Evolutionary conservation across 805 yeast genomes (phyloP), one percentile per base, ranked within the genome.

Genomic region (Saturnispora halmiae): DNA sequence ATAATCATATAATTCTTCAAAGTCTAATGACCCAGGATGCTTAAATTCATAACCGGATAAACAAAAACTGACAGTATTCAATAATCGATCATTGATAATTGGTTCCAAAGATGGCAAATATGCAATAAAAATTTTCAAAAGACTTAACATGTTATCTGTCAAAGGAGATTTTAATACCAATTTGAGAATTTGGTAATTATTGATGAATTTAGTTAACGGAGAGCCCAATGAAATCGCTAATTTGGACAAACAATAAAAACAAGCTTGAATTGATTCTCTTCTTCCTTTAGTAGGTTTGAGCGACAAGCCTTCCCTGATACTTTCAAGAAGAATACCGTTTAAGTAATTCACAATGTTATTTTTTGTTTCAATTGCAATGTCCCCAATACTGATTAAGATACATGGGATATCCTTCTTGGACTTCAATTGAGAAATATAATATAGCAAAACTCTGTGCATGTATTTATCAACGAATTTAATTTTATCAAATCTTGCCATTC

Each of bases 181-280:
- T 49, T 82, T 88, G 38, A 90, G 63, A 18, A 90, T 70, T 37
- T 60, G 63, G 52, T 85, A 94, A 46, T 80, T 73, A 48, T 86
- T 88, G 41, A 92, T 64, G 56, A 85, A 87, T 54, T 90, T 92
- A 0, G 96, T 84, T 42, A 90, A 66, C 0, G 95, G 94, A 10
- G 95, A 94, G 0, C 96, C 96, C 13, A 90, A 85, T 0, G 97
- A 90, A 20, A 72, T 71, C 0, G 96, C 88, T 28, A 92, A 63
- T 60, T 85, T 82, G 0, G 94, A 85, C 33, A 90, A 70, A 56
- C 97, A 92, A 51, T 82, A 84, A 53, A 88, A 90, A 16, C 90
- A 75, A 1, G 95, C 87, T 0, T 84, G 81, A 49, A 85, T 94
- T 33, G 82, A 77, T 36, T 82, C 87, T 53, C 77, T 80, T 44